phyloP scores from a whole-genome alignment of 73 alveolate species.

The Uronychia binucleata region DNA sequence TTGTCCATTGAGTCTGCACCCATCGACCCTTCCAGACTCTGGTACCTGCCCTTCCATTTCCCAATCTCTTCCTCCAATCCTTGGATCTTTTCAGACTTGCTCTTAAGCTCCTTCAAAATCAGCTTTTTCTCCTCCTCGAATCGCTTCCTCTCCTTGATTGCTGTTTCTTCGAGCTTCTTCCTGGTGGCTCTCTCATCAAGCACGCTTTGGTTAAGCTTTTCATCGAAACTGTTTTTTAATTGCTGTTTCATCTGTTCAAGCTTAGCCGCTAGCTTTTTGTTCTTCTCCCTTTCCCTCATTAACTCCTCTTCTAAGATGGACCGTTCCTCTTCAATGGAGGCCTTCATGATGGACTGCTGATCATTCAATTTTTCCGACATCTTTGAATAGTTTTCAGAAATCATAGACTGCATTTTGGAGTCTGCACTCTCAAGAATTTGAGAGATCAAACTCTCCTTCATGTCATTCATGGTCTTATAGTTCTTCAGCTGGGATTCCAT shows the following conservation, averaged over 20 bases:
- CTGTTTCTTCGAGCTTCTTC: conserved; percentile 17
- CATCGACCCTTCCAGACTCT: too few relatives aligned
- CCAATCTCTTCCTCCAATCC: conserved; percentile 16
- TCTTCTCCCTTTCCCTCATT: conserved; percentile 3
- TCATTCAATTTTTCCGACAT: not conserved
- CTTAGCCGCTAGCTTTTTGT: conserved; percentile 50
- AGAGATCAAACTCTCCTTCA: not conserved
- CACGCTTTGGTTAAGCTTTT: too few relatives aligned
- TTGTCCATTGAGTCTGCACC: too few relatives aligned
- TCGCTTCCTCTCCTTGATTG: conserved; percentile 49
- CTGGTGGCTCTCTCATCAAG: conserved; percentile 37
- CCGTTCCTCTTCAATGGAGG: not conserved
- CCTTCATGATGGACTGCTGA: not conserved
- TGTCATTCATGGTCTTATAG: not conserved
- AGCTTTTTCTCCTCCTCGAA: conserved; percentile 77
- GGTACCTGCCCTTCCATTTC: too few relatives aligned
- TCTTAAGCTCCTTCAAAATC: conserved; percentile 63
- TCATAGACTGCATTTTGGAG: not conserved
- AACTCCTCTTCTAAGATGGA: conserved; percentile 4
- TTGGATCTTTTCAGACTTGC: conserved; percentile 63
- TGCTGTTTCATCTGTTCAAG: conserved; percentile 16
- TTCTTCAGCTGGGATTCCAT: not conserved
- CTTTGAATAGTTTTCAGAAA: not conserved
- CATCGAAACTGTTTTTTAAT: conserved; percentile 36
- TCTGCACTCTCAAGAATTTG: not conserved